Evolutionary conservation across 2,329 filamentous ascomycete genomes (phyloP).

Genomic region (Phialophora expanda): DNA sequence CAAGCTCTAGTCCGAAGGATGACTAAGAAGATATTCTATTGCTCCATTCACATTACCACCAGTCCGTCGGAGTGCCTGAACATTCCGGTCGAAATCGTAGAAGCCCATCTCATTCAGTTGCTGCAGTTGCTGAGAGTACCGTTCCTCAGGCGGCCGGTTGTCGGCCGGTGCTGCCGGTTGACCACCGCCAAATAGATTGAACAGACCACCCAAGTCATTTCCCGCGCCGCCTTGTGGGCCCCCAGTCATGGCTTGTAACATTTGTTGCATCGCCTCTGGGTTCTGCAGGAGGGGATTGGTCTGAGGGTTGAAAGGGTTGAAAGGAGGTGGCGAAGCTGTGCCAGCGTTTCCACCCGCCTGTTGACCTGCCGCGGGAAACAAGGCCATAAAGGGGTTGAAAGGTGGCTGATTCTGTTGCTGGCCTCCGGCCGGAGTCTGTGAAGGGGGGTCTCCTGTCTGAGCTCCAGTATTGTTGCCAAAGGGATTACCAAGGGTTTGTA

Average conservation of each 20-base stretch:
- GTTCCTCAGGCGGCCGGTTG: slow-evolving; percentile 88
- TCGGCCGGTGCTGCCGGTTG: slow-evolving; percentile 67
- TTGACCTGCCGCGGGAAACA: slow-evolving; percentile 61
- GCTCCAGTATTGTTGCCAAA: slow-evolving; percentile 47
- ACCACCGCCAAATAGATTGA: slow-evolving; percentile 44
- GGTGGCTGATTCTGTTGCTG: slow-evolving; percentile 45
- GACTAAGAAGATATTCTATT: slow-evolving; percentile 40
- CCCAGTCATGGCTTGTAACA: slow-evolving; percentile 58
- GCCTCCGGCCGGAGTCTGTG: slow-evolving; percentile 46
- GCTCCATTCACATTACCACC: slow-evolving; percentile 92
- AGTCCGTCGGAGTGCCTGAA: slow-evolving; percentile 82
- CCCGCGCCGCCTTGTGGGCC: slow-evolving; percentile 48
- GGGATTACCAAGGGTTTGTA: slow-evolving; percentile 9
- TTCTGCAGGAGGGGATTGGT: slow-evolving; percentile 64
- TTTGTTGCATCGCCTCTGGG: slow-evolving; percentile 62
- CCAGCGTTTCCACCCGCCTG: slow-evolving; percentile 33
- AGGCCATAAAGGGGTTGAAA: slow-evolving; percentile 70
- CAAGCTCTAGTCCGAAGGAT: slow-evolving; percentile 28
- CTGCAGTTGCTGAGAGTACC: slow-evolving; percentile 85
- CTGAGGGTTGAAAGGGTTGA: slow-evolving; percentile 43
- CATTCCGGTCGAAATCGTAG: slow-evolving; percentile 92
- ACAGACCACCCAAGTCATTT: slow-evolving; percentile 37
- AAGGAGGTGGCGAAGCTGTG: slow-evolving; percentile 45
- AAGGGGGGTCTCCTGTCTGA: slow-evolving; percentile 44
- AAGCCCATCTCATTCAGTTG: slow-evolving; percentile 99